Base-by-base conservation (phyloP, 352 stramenopile genomes). In the Pythium catenulatum region DNA sequence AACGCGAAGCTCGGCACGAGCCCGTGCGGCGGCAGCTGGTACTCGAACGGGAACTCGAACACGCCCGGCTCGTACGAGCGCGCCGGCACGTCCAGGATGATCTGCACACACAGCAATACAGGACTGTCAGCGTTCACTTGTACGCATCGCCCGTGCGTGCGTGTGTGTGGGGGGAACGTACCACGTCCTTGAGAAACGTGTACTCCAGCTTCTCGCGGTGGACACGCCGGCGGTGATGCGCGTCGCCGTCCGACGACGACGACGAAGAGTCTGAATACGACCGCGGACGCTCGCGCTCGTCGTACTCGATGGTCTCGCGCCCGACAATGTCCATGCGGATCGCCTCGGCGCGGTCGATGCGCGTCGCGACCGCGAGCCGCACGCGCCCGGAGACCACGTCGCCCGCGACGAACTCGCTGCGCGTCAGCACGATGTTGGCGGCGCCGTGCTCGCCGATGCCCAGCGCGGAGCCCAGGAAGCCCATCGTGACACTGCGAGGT, bases 41-140 rank as follows among this genome's bases (percentile, higher is more conserved):
- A 78, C 32, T 48, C 69, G n/a, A 78, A 78, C 21, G 69, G 54
- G 50, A 78, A 78, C 69, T 66, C 69, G 32, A 66, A 78, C 32
- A 50, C n/a, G 4, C 69, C 69, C 14, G 69, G 46, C 27, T 65
- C 69, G 36, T 78, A 78, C 32, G 48, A 21, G 32, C 69, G 69
- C 50, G 69, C 69, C 25, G 69, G 69, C 19, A 78, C 69, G 15
- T 78, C 69, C 2, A 78, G 34, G n/a, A 30, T 43, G 23, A 77
- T 61, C 41, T 63, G 48, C 17, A 13, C 7, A 39, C 39, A 68
- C 58, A 68, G 21, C 27, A 23, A 39, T 68, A 68, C 58, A 68
- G 21, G 30, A 34, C 21, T 34, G 6, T 25, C 30, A 43, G 30
- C 32, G n/a, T 69, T 69, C 4, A n/a, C n/a, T n/a, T n/a, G n/a